A percentile compares a stretch with the other conserved stretches of the same genome.
Evolutionary conservation across 805 yeast genomes (phyloP).

Genomic region (Candida sonorensis): DNA sequence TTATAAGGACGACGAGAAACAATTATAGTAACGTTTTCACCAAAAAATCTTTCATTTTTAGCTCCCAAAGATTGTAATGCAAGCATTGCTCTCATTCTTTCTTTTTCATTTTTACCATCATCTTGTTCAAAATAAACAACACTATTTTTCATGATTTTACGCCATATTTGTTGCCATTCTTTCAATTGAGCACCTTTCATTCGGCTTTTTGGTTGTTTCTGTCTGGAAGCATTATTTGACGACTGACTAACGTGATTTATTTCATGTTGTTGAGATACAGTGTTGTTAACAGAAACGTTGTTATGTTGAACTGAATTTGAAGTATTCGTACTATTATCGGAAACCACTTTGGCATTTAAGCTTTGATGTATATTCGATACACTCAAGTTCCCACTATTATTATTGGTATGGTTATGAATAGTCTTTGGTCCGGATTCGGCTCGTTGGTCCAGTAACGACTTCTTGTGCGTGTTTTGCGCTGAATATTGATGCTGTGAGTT

Average conservation of each 20-base stretch:
- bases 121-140: slow-evolving; percentile 51
- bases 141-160: slow-evolving; percentile 47
- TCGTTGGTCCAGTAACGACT: slow-evolving; percentile 14
- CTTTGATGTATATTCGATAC: too few species aligned
- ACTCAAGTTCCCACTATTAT: slow-evolving; percentile 6
- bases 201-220: too few species aligned
- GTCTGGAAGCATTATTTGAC: slow-evolving; percentile 11
- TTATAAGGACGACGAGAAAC: slow-evolving; percentile 56
- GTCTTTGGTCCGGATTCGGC: slow-evolving; percentile 11
- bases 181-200: slow-evolving; percentile 35
- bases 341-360: background rate
- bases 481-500: slow-evolving; percentile 12
- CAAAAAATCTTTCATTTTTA: slow-evolving; percentile 51
- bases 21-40: slow-evolving; percentile 64
- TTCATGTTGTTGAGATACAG: slow-evolving; percentile 1
- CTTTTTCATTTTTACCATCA: slow-evolving; percentile 28
- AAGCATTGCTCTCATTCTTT: slow-evolving; percentile 27
- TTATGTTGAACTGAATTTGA: slow-evolving; percentile 1
- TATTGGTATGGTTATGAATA: slow-evolving; percentile 1
- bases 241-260: background rate
- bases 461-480: slow-evolving; percentile 8
- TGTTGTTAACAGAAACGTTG: background rate
- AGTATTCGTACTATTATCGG: background rate
- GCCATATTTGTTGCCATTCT: slow-evolving; percentile 58
- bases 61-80: slow-evolving; percentile 44